Evolutionary conservation across 1,284 basidiomycete genomes (phyloP), one percentile per base, ranked within the genome.

Genomic region (Puccinia novopanici): DNA sequence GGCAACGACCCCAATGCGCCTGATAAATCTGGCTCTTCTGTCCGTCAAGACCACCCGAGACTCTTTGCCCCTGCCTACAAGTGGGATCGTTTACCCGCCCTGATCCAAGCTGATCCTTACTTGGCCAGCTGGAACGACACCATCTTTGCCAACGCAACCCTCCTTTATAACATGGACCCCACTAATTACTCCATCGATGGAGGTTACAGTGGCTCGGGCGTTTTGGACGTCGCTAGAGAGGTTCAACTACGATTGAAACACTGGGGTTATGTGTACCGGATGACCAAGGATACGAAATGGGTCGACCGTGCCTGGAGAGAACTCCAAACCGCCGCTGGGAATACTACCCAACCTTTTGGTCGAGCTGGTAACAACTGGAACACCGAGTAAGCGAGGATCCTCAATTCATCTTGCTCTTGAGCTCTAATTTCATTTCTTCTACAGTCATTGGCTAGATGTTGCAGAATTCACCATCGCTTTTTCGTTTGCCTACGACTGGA

Each of bases 401-500:
- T 30, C 42, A 24, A 30, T 50, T 37, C n/a, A 27, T 40, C 15
- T 1, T 48, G 4, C 17, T n/a, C 4, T 67, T 42, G 63, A 4
- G 17, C 17, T 2, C 22, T 73, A 8, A 15, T 13, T 55, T 76
- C 89, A 86, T 84, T 98, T 95, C 94, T 96, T 97, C 87, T 3
- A 83, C 80, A 2, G 76, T 40, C 97, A 99, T 87, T 99, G 98
- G 90, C 91, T 99, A 80, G 97, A 99, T 86, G 88, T 91, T 10
- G 96, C 91, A 27, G 97, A 99, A 86, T 89, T 98, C 84, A 91
- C 90, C 40, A 90, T 91, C 48, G 94, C 92, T 0, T 97, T 91
- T 84, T 95, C 89, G 50, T 92, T 97, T 83, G 97, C 91, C 1
- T 99, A 98, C 85, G 97, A 99, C 86, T 99, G 89, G 89, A 87